Evolutionary conservation across 192 early-diverging fungal species (phyloP), one percentile per base, ranked within the genome.

Genomic region (Physocladia obscura): DNA sequence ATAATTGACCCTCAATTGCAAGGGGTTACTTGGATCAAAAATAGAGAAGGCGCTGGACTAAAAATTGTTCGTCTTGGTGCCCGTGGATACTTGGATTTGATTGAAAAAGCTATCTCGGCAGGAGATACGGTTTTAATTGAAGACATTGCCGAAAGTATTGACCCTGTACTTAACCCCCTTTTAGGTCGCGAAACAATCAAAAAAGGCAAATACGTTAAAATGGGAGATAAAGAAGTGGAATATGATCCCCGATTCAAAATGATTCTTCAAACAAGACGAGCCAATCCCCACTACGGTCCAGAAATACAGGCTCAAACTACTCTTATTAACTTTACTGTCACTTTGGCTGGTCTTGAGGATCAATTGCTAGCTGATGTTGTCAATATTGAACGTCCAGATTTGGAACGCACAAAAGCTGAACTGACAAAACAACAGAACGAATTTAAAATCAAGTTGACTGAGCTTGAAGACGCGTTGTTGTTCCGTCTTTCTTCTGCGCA

Each of bases 141-240:
- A 75, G 87, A 88, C 67, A 82, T 88, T 69, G 83, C 73, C 17
- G 81, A 83, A 50, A 77, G 76, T 47, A 88, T 88, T 44, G 87
- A 88, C 67, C 70, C 87, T 17, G 85, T 87, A n/a, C 71, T 88
- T 2, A 86, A 88, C 57, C 83, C 84, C 8, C 49, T 88, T 3
- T 76, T 88, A 26, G 85, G 87, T 75, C 79, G 85, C 19, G 84
- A 87, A 74, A 87, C 84, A 17, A 88, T 88, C 70, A 87, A 87
- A 56, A 87, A 87, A 59, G 87, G 87, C 2, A 62, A 74, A 55
- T 87, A 84, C 67, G 85, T 88, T 58, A 87, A 87, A 36, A 86
- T 88, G 81, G 87, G 87, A 39, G 87, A 88, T 75, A 88, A 88
- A 57, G 87, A 88, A 79, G 85, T 88, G 21, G 87, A 88, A 58